These are phyloP conservation scores for Gymnopus androsaceus DNA, from an alignment of 1,284 basidiomycete genomes.

Conservation along the genomic window DNA sequence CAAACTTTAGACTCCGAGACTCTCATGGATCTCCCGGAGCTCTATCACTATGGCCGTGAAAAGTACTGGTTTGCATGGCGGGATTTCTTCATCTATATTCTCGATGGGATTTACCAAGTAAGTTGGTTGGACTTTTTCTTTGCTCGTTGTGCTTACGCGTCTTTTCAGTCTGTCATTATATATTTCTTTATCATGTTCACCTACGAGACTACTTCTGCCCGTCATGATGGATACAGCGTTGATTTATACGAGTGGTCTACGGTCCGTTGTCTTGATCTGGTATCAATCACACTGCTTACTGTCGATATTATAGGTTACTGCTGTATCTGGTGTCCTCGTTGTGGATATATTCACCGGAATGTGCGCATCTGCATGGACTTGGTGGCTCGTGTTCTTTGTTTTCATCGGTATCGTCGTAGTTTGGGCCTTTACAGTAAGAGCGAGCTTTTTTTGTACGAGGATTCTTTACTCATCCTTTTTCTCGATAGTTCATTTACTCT, in stretches of 20 bases:
- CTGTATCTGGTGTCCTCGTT: constrained; percentile 77
- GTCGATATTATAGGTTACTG: constrained; percentile 64
- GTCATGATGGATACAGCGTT: constrained; percentile 83
- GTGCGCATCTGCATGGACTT: constrained; percentile 89
- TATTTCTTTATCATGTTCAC: constrained; percentile 89
- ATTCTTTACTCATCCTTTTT: constrained; percentile 3
- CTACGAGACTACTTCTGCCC: constrained; percentile 74
- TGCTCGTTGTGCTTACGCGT: constrained; percentile 15
- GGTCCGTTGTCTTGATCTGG: constrained; percentile 39
- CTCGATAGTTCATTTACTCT: constrained; percentile 74
- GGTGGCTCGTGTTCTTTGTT: constrained; percentile 88
- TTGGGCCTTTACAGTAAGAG: constrained; percentile 75
- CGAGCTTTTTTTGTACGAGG: not conserved
- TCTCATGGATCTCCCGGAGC: constrained; percentile 92
- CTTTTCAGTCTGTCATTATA: constrained; percentile 74
- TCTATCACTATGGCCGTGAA: constrained; percentile 86
- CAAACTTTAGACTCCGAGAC: constrained; percentile 79
- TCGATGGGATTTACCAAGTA: constrained; percentile 88
- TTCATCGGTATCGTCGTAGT: constrained; percentile 78
- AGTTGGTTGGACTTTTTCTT: constrained; percentile 24
- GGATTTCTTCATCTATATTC: constrained; percentile 81
- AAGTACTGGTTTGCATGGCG: constrained; percentile 83
- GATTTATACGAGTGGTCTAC: constrained; percentile 87
- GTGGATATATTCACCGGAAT: constrained; percentile 91
- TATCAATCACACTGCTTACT: not conserved